Conservation (phyloP, 1,139 yeast genomes). For the Candida frijolesensis region DNA sequence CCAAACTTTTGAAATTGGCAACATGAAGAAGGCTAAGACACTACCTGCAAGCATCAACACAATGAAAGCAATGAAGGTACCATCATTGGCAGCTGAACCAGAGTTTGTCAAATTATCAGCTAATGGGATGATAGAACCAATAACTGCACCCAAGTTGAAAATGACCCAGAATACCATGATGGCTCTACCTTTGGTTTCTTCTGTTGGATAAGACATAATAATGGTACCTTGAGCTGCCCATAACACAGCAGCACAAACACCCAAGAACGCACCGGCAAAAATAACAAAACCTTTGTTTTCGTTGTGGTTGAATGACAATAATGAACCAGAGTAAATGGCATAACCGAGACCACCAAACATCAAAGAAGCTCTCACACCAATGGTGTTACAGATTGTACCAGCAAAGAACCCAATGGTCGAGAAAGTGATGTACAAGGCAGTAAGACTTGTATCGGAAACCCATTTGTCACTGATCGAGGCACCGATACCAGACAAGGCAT, state of each 20-base stretch:
- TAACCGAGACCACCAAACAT: constrained; percentile 60
- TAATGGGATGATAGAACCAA: constrained; percentile 58
- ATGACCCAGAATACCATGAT: constrained; percentile 63
- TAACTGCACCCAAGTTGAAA: constrained; percentile 66
- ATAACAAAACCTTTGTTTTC: constrained; percentile 56
- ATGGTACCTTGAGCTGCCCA: constrained; percentile 68
- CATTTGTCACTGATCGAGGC: constrained; percentile 43
- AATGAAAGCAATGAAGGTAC: constrained; percentile 61
- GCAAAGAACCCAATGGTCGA: constrained; percentile 62
- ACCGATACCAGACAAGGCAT: constrained; percentile 59
- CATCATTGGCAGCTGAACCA: constrained; percentile 45
- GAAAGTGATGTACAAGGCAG: constrained; percentile 58
- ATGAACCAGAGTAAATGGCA: constrained; percentile 54
- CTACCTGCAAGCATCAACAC: constrained; percentile 55
- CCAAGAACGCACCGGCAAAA: constrained; percentile 61
- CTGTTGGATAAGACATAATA: constrained; percentile 61
- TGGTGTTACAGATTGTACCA: constrained; percentile 57
- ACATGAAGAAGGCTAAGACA: constrained; percentile 45
- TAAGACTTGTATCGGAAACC: constrained; percentile 54
- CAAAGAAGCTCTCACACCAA: constrained; percentile 53
- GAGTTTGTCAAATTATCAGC: constrained; percentile 47
- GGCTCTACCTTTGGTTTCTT: constrained; percentile 54
- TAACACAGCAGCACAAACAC: constrained; percentile 56
- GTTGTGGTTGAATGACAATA: constrained; percentile 50
- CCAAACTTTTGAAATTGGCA: constrained; percentile 54